These are phyloP conservation scores for Leishmania arabica DNA, from an alignment of 208 protist species.

Conservation along the genomic window DNA sequence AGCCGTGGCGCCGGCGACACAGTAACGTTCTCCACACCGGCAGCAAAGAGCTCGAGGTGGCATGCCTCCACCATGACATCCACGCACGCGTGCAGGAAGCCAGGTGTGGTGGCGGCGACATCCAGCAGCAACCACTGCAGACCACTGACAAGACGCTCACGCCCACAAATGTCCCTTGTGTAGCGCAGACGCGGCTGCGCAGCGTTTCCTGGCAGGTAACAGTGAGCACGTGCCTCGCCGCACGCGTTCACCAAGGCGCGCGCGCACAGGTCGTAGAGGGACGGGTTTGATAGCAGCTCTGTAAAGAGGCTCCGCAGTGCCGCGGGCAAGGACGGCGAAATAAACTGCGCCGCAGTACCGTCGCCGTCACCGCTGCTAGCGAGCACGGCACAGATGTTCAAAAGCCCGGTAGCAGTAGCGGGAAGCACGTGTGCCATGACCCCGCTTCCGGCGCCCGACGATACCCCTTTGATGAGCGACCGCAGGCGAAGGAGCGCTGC, in stretches of 20 bases:
- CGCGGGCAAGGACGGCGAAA: background rate
- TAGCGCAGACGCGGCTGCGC: constrained; percentile 14
- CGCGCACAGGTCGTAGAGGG: constrained; percentile 15
- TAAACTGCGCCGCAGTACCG: background rate
- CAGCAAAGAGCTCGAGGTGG: constrained; percentile 14
- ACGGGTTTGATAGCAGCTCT: constrained; percentile 21
- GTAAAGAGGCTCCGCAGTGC: background rate
- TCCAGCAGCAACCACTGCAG: constrained; percentile 14
- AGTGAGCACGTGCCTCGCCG: background rate
- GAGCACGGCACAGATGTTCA: constrained; percentile 40
- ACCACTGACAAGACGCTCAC: background rate
- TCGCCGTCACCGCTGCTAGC: background rate
- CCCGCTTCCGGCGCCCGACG: constrained; percentile 41
- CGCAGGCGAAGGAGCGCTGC: constrained; percentile 43
- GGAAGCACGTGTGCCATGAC: constrained; percentile 47
- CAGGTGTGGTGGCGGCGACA: background rate
- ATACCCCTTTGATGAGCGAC: constrained; percentile 45
- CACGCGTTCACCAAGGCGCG: constrained; percentile 22
- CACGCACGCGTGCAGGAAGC: constrained; percentile 20
- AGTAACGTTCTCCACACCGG: constrained; percentile 11
- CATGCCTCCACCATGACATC: constrained; percentile 17
- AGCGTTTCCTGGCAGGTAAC: constrained; percentile 6
- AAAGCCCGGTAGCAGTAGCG: constrained; percentile 46
- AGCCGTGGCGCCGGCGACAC: background rate
- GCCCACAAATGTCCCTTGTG: background rate